Evolutionary conservation across 495 filamentous ascomycete species (phyloP), one percentile per base, ranked within the genome.

Genomic region (Penicillium silybi): DNA sequence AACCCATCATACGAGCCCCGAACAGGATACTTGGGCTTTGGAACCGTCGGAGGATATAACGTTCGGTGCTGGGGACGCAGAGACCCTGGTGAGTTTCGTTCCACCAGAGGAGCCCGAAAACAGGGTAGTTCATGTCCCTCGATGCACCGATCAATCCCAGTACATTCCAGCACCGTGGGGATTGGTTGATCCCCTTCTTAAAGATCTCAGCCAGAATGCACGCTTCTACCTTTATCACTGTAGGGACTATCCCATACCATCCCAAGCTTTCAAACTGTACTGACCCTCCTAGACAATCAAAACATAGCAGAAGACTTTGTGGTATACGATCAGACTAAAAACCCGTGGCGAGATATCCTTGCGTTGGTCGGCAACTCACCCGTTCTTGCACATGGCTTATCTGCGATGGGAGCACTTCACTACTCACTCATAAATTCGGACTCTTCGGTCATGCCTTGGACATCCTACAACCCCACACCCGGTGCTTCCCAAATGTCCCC

Each of bases 201-300:
- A 73, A 54, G 72, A 75, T 52, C 39, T 73, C 37, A 63, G 50
- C 48, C 63, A 51, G n/a, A 40, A 62, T 10, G 62, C 67, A 11
- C 63, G 74, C 42, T 70, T 69, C 29, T 77, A 75, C 41, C 61
- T 77, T 4, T 57, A 58, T 38, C 71, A 75, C 39, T 77, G 72
- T 74, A 67, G 54, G 73, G 58, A 34, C 17, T 39, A 4, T 2
- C 20, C 27, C 37, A 17, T 19, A 13, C 26, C n/a, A n/a, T 41
- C 5, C 13, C 18, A 43, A 23, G 6, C n/a, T 16, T 35, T 18
- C 29, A n/a, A 19, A 44, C 19, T 38, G 18, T 41, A 48, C 54
- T 27, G 41, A 37, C 22, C 38, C 22, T 23, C 27, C 11, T 41
- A 75, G 73, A 71, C 56, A 68, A 68, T 43, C 63, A 68, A 46